Evolutionary conservation across 2,329 filamentous ascomycete species (phyloP).

Genomic region (Pseudogymnoascus sp.): DNA sequence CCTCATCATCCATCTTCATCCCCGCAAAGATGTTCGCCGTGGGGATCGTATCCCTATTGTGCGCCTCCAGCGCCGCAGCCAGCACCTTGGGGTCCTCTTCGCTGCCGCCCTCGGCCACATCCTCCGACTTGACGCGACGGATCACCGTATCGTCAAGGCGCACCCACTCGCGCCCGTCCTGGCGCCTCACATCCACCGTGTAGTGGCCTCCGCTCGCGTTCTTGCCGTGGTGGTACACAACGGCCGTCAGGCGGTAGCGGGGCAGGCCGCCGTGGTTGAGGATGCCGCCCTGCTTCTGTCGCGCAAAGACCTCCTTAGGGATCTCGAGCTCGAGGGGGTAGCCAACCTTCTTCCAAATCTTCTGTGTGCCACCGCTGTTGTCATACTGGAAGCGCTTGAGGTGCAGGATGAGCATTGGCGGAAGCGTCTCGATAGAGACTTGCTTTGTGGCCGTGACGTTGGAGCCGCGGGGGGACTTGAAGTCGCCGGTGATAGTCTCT

Average conservation of each 20-base stretch:
- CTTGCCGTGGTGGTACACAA: constrained; percentile 96
- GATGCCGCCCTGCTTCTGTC: constrained; percentile 59
- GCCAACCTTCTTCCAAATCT: constrained; percentile 97
- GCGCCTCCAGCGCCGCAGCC: constrained; percentile 55
- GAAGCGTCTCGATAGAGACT: constrained; percentile 84
- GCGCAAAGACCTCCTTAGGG: constrained; percentile 78
- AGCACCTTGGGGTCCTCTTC: constrained; percentile 70
- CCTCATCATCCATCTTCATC: constrained; percentile 53
- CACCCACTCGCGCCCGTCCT: constrained; percentile 94
- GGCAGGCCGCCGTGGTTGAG: constrained; percentile 61
- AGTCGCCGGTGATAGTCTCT: constrained; percentile 79
- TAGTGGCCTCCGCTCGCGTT: constrained; percentile 95
- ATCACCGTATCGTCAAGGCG: constrained; percentile 91
- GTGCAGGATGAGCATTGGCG: constrained; percentile 86
- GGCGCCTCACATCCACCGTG: constrained; percentile 90
- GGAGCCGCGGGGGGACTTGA: constrained; percentile 68
- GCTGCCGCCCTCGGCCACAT: constrained; percentile 77
- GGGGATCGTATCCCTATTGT: constrained; percentile 45
- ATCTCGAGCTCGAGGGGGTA: constrained; percentile 94
- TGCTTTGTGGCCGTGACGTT: constrained; percentile 82
- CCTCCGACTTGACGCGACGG: constrained; percentile 72
- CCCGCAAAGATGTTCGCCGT: constrained; percentile 67
- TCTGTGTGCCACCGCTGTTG: constrained; percentile 76
- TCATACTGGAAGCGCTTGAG: constrained; percentile 98
- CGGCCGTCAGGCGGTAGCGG: constrained; percentile 77